Conservation (phyloP, 2,329 filamentous ascomycete species). For the Exophiala calicioides region DNA sequence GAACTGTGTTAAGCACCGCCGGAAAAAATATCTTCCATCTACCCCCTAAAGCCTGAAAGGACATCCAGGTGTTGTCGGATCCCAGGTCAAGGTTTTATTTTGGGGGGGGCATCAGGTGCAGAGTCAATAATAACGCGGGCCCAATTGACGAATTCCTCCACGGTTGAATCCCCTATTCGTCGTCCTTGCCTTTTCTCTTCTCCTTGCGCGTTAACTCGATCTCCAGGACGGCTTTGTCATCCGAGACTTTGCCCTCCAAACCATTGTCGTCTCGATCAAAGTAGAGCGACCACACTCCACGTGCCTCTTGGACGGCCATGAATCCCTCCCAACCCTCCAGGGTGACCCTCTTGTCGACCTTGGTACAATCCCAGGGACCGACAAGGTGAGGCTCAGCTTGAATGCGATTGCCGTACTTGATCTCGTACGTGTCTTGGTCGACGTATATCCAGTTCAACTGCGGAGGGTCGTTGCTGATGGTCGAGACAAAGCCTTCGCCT, state of each 20-base stretch:
- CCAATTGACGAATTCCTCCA: too few species aligned
- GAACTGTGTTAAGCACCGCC: too few species aligned
- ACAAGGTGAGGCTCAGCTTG: slow-evolving; percentile 71
- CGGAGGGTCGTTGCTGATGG: slow-evolving; percentile 20
- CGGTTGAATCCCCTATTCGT: not conserved
- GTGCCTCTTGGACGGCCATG: slow-evolving; percentile 43
- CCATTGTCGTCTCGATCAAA: slow-evolving; percentile 46
- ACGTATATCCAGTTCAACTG: slow-evolving; percentile 71
- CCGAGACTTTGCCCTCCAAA: slow-evolving; percentile 48
- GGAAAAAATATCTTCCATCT: too few species aligned
- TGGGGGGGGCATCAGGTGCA: too few species aligned
- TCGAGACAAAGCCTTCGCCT: slow-evolving; percentile 24
- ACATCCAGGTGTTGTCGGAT: too few species aligned
- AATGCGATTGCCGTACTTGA: slow-evolving; percentile 67
- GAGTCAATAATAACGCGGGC: too few species aligned
- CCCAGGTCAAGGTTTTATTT: too few species aligned
- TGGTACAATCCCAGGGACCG: slow-evolving; percentile 68
- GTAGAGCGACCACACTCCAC: slow-evolving; percentile 45
- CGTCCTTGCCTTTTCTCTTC: not conserved
- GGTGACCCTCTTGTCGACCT: slow-evolving; percentile 33
- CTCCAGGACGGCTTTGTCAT: slow-evolving; percentile 32
- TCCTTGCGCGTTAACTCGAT: not conserved
- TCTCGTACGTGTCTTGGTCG: slow-evolving; percentile 60
- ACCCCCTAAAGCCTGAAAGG: too few species aligned
- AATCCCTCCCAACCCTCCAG: slow-evolving; percentile 41